Evolutionary conservation across 2,329 filamentous ascomycete species (phyloP), one percentile per base, ranked within the genome.

Genomic region (Amesomyces nigricolor): DNA sequence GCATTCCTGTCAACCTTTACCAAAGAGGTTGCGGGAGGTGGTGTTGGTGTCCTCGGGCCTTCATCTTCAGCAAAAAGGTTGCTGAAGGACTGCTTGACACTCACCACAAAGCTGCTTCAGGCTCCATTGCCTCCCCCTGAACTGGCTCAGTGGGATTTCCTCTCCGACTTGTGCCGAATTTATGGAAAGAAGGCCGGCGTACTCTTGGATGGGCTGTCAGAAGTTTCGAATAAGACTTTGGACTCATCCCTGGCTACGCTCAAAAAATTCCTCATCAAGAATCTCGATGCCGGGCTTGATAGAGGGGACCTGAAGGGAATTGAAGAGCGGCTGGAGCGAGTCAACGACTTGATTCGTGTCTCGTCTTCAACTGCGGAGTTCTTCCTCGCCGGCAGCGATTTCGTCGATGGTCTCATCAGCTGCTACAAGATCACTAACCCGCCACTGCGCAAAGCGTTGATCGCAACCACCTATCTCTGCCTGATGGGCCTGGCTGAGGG

Each of bases 351-450:
- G 4, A 71, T 90, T 5, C 78, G 82, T 62, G 75, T 74, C 6
- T 89, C 85, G 5, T 75, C 82, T 0, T 73, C 77, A 17, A 73
- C 76, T 0, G 80, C 79, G 17, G 72, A 74, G 1, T 75, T 88
- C 62, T 85, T 96, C 64, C 80, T 95, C 63, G 87, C 87, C 0
- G 92, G 92, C 1, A 91, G 88, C 49, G 92, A 96, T 70, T 92
- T 94, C 63, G 71, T 96, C 17, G 92, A 96, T 67, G 83, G 87
- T 0, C 76, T 96, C 11, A 75, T 82, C 38, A 73, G 74, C 48
- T 84, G 84, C 58, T 91, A 86, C 69, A 78, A 75, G 47, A 78
- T 85, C 55, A 83, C 82, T 69, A 81, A 85, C 54, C 78, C 80
- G 16, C 77, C 78, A 0, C 64, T 91, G 43, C 81, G 85, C 56